A percentile compares a stretch with the other conserved stretches of the same genome.
phyloP scores from a whole-genome alignment of 345 rosid species.

The Firmiana major region DNA sequence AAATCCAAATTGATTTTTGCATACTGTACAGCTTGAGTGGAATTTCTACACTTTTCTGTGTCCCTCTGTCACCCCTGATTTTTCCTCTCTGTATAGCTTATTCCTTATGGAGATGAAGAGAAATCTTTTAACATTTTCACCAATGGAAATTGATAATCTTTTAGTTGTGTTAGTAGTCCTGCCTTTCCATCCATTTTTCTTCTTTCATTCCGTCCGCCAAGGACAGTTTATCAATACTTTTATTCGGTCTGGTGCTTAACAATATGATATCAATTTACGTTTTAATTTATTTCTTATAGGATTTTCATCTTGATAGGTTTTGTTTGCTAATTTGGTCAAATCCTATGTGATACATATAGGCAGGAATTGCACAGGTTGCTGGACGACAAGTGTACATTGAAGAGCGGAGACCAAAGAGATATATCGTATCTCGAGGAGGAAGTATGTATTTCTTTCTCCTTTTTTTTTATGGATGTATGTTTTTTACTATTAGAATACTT shows the following conservation, averaged over 20 bases:
- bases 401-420: constrained; percentile 63
- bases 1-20: neutral
- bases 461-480: too few relatives aligned
- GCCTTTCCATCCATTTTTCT: neutral
- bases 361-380: constrained; percentile 45
- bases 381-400: constrained; percentile 66
- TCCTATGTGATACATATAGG: constrained; percentile 28
- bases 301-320: neutral
- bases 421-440: constrained; percentile 54
- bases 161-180: neutral
- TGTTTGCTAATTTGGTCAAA: neutral
- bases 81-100: neutral
- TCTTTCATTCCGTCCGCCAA: neutral
- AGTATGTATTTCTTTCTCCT: constrained; percentile 31
- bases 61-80: neutral
- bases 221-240: neutral
- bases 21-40: neutral
- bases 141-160: neutral
- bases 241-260: neutral
- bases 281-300: neutral
- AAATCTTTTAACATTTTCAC: neutral
- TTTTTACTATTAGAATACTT: neutral
- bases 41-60: neutral
- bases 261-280: neutral
- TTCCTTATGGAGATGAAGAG: neutral